Evolutionary conservation across 306 rosid species (phyloP), one percentile per base, ranked within the genome.

Genomic region (Vigna radiata): DNA sequence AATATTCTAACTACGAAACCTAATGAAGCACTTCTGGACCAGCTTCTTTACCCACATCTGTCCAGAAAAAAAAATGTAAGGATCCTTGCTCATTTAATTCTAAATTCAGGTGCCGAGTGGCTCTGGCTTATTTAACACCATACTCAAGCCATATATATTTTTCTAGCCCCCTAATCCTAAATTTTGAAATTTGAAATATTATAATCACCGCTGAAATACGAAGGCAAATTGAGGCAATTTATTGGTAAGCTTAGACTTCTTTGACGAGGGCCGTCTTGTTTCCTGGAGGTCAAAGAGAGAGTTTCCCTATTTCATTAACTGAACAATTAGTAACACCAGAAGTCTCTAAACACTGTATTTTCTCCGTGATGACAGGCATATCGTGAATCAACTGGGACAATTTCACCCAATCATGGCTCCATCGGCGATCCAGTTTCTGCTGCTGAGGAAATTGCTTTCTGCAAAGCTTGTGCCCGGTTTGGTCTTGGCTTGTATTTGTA

Each of bases 391-490:
- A 89, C 97, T 21, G 99, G 99, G 75, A 95, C 96, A 27, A 66
- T 95, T 49, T 86, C 92, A 41, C 78, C 96, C 62, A 56, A 65
- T 5, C 91, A 88, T 49, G 84, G 77, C 54, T 47, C 81, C 60
- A 74, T n/a, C 33, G 84, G 41, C 1, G 99, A 95, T 84, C 96
- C 97, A 54, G 99, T 95, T 75, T 91, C 97, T 19, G 96, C 96
- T 16, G 99, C 99, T 0, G 97, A 95, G 94, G 97, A 95, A 81
- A 85, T 90, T 41, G 99, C 99, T 70, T 95, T 95, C 76, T 92
- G 97, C 89, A 92, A 86, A 72, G 97, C 99, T 55, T 95, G 99
- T 71, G 97, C 99, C 39, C 92, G 99, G 70, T 92, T 95, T 82
- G 99, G 99, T 78, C 99, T 95, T 6, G 99, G 99, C 76, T 82